These are phyloP conservation scores for Talaromyces sp. DNA, from an alignment of 2,329 filamentous ascomycete genomes.

Conservation along the genomic window DNA sequence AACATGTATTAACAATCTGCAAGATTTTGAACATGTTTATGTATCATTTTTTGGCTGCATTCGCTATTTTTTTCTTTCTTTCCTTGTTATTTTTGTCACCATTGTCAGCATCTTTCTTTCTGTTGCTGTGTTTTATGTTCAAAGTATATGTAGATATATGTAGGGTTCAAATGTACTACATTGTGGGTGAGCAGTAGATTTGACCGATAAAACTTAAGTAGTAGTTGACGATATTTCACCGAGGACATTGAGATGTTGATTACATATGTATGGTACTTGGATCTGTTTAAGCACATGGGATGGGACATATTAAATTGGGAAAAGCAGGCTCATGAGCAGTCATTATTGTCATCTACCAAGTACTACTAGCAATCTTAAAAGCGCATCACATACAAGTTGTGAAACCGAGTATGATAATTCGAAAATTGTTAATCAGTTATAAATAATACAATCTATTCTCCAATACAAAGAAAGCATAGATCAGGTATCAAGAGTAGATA, in stretches of 20 bases:
- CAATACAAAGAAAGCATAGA: background rate
- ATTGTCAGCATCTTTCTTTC: background rate
- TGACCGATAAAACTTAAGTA: background rate
- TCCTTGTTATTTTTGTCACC: conserved; percentile 15
- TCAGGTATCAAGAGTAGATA: background rate
- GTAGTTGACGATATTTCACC: too few species aligned
- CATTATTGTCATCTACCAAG: too few species aligned
- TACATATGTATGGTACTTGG: too few species aligned
- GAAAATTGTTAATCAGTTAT: background rate
- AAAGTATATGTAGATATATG: background rate
- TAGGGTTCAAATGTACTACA: background rate
- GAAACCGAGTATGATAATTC: background rate
- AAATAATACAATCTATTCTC: background rate
- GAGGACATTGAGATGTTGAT: too few species aligned
- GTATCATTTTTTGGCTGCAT: conserved; percentile 16
- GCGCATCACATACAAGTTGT: background rate
- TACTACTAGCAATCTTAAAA: background rate
- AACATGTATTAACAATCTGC: background rate
- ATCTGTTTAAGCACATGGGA: background rate
- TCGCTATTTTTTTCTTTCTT: conserved; percentile 20
- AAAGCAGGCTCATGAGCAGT: background rate
- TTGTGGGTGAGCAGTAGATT: background rate
- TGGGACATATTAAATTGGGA: background rate
- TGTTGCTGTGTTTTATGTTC: background rate
- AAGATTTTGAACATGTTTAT: background rate